Base-by-base conservation (phyloP, 306 rosid genomes). In the Cicer chorassanicum region DNA sequence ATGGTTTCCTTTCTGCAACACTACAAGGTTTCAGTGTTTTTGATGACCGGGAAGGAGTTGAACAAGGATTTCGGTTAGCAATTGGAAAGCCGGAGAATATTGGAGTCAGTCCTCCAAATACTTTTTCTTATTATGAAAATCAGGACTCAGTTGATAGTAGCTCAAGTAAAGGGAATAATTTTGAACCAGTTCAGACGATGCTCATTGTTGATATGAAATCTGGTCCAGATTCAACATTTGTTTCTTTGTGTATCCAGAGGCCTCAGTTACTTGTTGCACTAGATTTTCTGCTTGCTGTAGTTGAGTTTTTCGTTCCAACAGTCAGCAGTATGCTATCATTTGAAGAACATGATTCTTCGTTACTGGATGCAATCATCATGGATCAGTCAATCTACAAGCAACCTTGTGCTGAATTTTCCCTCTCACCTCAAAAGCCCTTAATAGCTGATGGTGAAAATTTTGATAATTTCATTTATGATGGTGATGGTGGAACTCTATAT, bases 1-100 rank as follows among this genome's bases (percentile, higher is more conserved):
- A 86, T 21, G 97, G 95, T 57, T 90, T 81, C 77, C 96, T 94
- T 43, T 92, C 97, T 64, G 97, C 99, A 80, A 90, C 97, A 4
- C 84, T 94, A 53, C 87, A 86, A 86, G 95, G 87, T 71, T 91
- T 94, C 73, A 82, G 91, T 71, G 92, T 94, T 66, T 81, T 88
- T 78, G 99, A 94, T 88, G 89, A 94, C 79, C 97, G 99, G 55
- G 96, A 92, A 72, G 99, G 97, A 49, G 93, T 89, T 75, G 90
- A 86, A 59, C 86, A 76, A 74, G 90, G 89, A 83, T 94, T 90
- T 81, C 91, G 94, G 84, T 83, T 90, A 89, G 99, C 95, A 15
- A 84, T 94, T 63, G 97, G 98, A 86, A 87, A 77, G 85, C 87
- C 96, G 19, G 82, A 81, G 55, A 83, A 81, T 74, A 48, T 86